Evolutionary conservation across 1,284 basidiomycete species (phyloP), one percentile per base, ranked within the genome.

Genomic region (Ustilago lituana): DNA sequence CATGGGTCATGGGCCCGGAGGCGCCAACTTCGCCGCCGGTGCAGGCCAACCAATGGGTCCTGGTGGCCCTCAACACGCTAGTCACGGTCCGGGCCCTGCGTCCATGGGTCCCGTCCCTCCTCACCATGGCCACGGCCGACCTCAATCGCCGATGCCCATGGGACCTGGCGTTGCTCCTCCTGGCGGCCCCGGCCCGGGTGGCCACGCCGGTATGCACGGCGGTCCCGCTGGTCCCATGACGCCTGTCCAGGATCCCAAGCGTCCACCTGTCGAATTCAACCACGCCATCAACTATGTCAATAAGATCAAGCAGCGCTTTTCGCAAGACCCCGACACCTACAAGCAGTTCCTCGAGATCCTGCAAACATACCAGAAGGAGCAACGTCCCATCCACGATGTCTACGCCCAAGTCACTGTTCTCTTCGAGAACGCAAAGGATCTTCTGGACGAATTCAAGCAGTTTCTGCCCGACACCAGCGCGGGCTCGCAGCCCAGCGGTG

Each of bases 231-330:
- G 63, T 14, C 61, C 71, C 4, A 64, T 64, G 58, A 69, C 66
- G 14, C 66, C 66, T 19, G 55, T 64, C 4, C 67, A 65, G 7
- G 73, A 68, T 29, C 61, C 57, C 37, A 71, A 73, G 48, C 73
- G 82, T 1, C 84, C 84, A n/a, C 84, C 85, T 27, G 83, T 87
- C 66, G 94, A 98, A 82, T 98, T 98, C 86, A 94, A 97, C 83
- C 93, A 95, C 81, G 96, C 96, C 20, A 98, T 98, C 74, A 90
- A 93, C 77, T 99, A 95, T 82, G 89, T 99, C 75, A 98, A 98
- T 87, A 95, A 94, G 86, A 98, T 99, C 86, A 98, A 98, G 85
- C 89, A 90, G 40, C 89, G 94, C 45, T 98, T 91, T 84, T 85
- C 89, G n/a, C 89, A 91, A 66, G 93, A 97, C 72, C 89, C 91